Evolutionary conservation across 2,329 filamentous ascomycete genomes (phyloP), one percentile per base, ranked within the genome.

Genomic region (Diaporthe aspalathi): DNA sequence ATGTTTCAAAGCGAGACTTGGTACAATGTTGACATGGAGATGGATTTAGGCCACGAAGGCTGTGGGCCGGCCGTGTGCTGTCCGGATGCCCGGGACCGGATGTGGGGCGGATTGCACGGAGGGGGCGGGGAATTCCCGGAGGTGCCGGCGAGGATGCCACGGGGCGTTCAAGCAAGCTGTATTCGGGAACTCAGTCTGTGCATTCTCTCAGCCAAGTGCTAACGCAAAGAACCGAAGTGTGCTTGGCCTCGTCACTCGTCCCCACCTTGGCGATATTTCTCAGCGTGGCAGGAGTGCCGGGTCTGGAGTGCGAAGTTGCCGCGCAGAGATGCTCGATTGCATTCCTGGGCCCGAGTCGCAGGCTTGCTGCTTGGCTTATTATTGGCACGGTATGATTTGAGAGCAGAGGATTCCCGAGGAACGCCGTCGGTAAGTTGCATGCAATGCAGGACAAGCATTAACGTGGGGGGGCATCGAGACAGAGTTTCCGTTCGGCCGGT

Each of bases 401-500:
- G 29, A 54, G 20, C 16, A 54, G 12, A 35, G 29, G 20, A n/a
- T 5, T 35, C 9, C 11, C 17, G 29, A 29, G 35, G 8, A 22
- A 20, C 9, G 2, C 5, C 12, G 29, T 56, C 16, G 17, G 52
- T 20, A 8, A 35, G 29, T 8, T 12, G 35, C 24, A 43, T 12
- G 35, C 24, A 43, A n/a, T n/a, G n/a, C n/a, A n/a, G n/a, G 53
- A 57, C 27, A 32, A 32, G 57, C 57, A 49, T 27, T 8, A 12
- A 29, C 56, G 40, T 6, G 43, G 40, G 24, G 57, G 56, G 17
- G 38, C 35, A 16, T 60, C 43, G 29, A 54, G 50, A 60, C 52
- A 56, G 32, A 38, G 47, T 63, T 70, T 70, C 68, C 68, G 68
- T 70, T 70, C 56, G 68, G 68, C 68, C 68, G 68, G 56, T 53